Conservation (phyloP, 495 filamentous ascomycete genomes). For the Xylaria acuta region DNA sequence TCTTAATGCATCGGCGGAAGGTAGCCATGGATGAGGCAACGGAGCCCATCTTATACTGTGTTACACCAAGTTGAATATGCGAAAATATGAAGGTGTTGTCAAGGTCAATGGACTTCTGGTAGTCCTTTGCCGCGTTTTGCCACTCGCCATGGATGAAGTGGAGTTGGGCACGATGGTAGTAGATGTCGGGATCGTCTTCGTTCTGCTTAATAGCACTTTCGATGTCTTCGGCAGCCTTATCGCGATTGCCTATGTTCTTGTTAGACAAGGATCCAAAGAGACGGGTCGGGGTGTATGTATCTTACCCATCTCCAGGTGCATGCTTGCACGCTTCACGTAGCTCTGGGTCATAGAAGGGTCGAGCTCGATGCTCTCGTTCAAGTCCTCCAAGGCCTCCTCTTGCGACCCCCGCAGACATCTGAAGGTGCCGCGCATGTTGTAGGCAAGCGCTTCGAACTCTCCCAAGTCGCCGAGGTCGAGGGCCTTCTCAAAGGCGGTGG, state of each 20-base stretch:
- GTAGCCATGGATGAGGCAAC: slow-evolving; percentile 98
- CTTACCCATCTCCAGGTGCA: slow-evolving; percentile 94
- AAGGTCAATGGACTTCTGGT: slow-evolving; percentile 98
- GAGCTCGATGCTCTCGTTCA: slow-evolving; percentile 90
- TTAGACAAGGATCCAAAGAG: slow-evolving; percentile 6
- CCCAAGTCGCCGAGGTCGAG: slow-evolving; percentile 78
- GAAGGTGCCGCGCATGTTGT: slow-evolving; percentile 97
- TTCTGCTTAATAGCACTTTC: slow-evolving; percentile 84
- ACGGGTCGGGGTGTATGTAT: neutral
- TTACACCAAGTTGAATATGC: slow-evolving; percentile 98
- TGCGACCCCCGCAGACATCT: slow-evolving; percentile 91
- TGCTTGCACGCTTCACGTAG: slow-evolving; percentile 98
- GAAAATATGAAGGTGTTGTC: slow-evolving; percentile 97
- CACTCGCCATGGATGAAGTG: slow-evolving; percentile 98
- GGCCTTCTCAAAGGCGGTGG: slow-evolving; percentile 83
- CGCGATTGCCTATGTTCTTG: slow-evolving; percentile 72
- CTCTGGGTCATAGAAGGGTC: slow-evolving; percentile 89
- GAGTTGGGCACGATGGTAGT: slow-evolving; percentile 97
- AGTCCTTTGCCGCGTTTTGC: slow-evolving; percentile 92
- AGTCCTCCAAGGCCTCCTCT: slow-evolving; percentile 75
- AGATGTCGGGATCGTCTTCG: slow-evolving; percentile 92
- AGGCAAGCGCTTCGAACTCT: slow-evolving; percentile 85
- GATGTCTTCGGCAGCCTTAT: slow-evolving; percentile 87
- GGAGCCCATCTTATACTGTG: slow-evolving; percentile 99
- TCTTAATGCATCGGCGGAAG: slow-evolving; percentile 96